Percentiles rank a stretch among this genome's conserved stretches.
phyloP scores from a whole-genome alignment of 2,329 filamentous ascomycete genomes.

The Chrysosporium keratinophilum region DNA sequence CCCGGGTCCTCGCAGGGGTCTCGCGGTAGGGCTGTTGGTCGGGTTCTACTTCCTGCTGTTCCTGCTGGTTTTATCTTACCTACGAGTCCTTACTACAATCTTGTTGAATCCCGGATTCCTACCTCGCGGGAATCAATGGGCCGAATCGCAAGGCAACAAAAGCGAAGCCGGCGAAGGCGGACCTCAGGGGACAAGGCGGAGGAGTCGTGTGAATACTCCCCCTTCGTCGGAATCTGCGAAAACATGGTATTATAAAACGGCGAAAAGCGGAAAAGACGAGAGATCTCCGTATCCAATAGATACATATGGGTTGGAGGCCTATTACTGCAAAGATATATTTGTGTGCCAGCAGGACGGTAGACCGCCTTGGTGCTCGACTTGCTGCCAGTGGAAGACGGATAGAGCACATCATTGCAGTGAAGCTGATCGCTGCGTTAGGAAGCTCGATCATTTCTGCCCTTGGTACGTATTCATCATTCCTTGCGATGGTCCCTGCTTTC shows the following conservation, averaged over 20 bases:
- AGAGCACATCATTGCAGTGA: constrained; percentile 79
- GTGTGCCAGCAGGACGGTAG: constrained; percentile 71
- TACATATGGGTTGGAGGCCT: constrained; percentile 58
- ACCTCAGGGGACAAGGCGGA: constrained; percentile 17
- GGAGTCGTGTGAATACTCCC: constrained; percentile 18
- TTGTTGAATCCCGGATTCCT: constrained; percentile 63
- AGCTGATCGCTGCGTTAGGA: constrained; percentile 66
- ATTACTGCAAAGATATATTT: constrained; percentile 75
- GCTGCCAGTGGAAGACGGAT: constrained; percentile 79
- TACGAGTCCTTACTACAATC: constrained; percentile 60
- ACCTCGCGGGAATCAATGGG: constrained; percentile 47
- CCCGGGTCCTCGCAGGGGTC: constrained; percentile 38
- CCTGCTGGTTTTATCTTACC: constrained; percentile 56
- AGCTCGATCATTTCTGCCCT: constrained; percentile 94
- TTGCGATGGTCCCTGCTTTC: neutral
- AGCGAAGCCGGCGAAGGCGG: constrained; percentile 13
- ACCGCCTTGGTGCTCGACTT: constrained; percentile 78
- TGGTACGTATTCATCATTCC: constrained; percentile 41
- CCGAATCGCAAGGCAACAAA: constrained; percentile 17
- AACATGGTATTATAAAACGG: constrained; percentile 20
- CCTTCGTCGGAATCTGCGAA: constrained; percentile 8
- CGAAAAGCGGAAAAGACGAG: constrained; percentile 21
- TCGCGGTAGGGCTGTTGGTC: constrained; percentile 59
- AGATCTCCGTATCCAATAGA: constrained; percentile 38
- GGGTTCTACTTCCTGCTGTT: constrained; percentile 64